Percentiles rank a stretch among this genome's conserved stretches.
phyloP scores from a whole-genome alignment of 176 grass and related monocot species.

The Carex littledalei region DNA sequence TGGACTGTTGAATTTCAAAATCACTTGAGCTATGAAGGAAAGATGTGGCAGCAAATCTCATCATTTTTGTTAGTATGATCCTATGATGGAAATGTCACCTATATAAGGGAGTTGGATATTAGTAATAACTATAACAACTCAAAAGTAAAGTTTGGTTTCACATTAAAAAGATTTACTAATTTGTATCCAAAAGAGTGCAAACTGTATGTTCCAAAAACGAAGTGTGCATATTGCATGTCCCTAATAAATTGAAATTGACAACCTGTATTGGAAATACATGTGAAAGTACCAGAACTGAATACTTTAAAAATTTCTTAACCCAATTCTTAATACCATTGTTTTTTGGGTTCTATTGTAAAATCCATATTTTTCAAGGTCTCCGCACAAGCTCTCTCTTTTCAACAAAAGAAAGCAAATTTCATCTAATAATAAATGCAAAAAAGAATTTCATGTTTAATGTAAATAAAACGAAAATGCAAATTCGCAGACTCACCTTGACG shows the following conservation, averaged over 20 bases:
- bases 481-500: neutral
- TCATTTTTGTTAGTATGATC: neutral
- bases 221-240: neutral
- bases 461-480: constrained; percentile 1
- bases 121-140: neutral
- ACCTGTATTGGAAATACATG: neutral
- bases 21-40: neutral
- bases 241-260: neutral
- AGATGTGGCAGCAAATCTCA: neutral
- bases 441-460: neutral
- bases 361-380: neutral
- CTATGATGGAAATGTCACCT: neutral
- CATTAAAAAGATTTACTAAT: too few species aligned
- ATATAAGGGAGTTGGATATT: neutral
- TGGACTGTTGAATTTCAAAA: neutral
- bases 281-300: neutral
- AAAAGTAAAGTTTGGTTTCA: neutral
- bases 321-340: neutral
- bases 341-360: neutral
- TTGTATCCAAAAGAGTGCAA: neutral
- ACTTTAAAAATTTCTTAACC: neutral
- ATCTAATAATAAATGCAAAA: neutral
- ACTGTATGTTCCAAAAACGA: neutral
- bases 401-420: neutral
- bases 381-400: neutral